These are phyloP conservation scores for Penicillium arizonense DNA, from an alignment of 495 filamentous ascomycete genomes.

Conservation along the genomic window DNA sequence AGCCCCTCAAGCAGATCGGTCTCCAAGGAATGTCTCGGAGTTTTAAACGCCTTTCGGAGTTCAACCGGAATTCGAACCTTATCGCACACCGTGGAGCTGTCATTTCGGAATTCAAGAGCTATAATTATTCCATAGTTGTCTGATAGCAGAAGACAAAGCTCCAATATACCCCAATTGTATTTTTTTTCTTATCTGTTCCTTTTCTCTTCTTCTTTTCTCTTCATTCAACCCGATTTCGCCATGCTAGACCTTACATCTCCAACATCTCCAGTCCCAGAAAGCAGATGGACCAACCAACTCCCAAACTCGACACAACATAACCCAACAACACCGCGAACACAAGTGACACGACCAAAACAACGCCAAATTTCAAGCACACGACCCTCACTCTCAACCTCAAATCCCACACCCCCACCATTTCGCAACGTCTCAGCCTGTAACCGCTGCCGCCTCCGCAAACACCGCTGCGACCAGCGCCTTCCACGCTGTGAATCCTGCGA, in stretches of 20 bases:
- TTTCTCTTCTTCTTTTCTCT: too few species aligned
- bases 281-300: too few species aligned
- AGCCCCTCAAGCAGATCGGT: not conserved
- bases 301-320: not conserved
- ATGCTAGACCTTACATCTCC: too few species aligned
- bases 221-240: too few species aligned
- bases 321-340: not conserved
- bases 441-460: constrained; percentile 85
- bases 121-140: not conserved
- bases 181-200: too few species aligned
- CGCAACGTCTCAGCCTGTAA: constrained; percentile 94
- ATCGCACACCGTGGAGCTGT: not conserved
- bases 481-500: constrained; percentile 86
- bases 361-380: not conserved
- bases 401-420: constrained; percentile 55
- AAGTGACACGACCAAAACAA: not conserved
- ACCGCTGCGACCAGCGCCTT: constrained; percentile 86
- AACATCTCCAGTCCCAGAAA: too few species aligned
- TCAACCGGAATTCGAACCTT: not conserved
- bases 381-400: not conserved
- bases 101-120: not conserved
- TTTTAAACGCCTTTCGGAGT: not conserved
- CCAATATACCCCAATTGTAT: not conserved
- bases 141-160: not conserved
- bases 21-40: not conserved